Conservation (phyloP, 345 rosid species). For the Hevea brasiliensis region DNA sequence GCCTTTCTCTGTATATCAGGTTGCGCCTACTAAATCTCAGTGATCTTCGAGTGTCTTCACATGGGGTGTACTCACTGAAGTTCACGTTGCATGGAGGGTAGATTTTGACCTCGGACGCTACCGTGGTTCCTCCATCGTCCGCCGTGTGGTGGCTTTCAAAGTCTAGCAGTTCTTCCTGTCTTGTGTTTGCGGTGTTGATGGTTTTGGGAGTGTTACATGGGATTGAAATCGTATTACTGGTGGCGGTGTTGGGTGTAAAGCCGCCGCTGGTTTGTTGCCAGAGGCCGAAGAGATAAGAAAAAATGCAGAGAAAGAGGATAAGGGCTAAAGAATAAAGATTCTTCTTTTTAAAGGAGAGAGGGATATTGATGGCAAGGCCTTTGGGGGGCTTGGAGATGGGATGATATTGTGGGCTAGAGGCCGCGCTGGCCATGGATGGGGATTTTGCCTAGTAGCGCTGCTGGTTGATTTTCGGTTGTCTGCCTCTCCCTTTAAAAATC, state of each 20-base stretch:
- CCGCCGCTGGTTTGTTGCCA: slow-evolving; percentile 24
- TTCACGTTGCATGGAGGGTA: slow-evolving; percentile 37
- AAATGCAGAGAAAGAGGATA: slow-evolving; percentile 38
- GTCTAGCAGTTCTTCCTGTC: slow-evolving; percentile 10
- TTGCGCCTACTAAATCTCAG: slow-evolving; percentile 22
- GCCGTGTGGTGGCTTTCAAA: slow-evolving; percentile 21
- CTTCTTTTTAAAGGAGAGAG: slow-evolving; percentile 17
- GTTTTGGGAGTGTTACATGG: slow-evolving; percentile 15
- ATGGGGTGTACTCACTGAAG: slow-evolving; percentile 52
- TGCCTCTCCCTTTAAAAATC: background rate
- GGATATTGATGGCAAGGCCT: background rate
- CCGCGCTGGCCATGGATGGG: slow-evolving; percentile 27
- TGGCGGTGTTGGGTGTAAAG: background rate
- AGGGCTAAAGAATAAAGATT: slow-evolving; percentile 22
- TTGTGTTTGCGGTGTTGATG: slow-evolving; percentile 12
- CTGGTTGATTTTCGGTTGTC: background rate
- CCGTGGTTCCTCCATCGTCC: background rate
- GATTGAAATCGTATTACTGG: background rate
- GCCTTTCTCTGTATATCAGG: slow-evolving; percentile 44
- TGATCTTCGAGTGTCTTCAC: slow-evolving; percentile 43
- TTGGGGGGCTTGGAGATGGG: slow-evolving; percentile 28
- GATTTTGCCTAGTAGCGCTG: background rate
- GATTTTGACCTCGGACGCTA: slow-evolving; percentile 1
- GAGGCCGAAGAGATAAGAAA: slow-evolving; percentile 45
- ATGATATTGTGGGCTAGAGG: background rate